Conservation (phyloP, 352 stramenopile species). For the Halophytophthora polymorphica region DNA sequence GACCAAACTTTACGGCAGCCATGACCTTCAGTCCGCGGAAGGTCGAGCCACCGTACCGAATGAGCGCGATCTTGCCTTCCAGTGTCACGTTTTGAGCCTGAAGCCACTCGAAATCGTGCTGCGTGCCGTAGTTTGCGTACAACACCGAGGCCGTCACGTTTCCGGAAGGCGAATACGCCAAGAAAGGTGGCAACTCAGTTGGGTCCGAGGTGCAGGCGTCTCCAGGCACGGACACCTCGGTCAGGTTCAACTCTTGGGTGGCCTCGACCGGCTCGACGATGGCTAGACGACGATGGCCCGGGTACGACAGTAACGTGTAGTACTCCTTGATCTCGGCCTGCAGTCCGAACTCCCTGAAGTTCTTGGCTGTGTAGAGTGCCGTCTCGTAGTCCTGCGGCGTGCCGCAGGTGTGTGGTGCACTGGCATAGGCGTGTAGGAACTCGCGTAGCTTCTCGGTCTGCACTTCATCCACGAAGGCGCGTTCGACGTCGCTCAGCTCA, state of each 20-base stretch:
- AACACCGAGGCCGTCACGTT: constrained; percentile 60
- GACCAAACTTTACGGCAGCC: constrained; percentile 66
- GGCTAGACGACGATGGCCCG: constrained; percentile 31
- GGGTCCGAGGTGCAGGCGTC: constrained; percentile 51
- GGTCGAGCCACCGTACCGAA: constrained; percentile 66
- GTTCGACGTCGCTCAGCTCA: constrained; percentile 16
- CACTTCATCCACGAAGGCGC: constrained; percentile 19
- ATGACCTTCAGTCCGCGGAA: constrained; percentile 76
- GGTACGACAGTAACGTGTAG: constrained; percentile 65
- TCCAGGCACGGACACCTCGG: constrained; percentile 47
- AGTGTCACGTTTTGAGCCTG: constrained; percentile 50
- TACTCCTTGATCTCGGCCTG: constrained; percentile 64
- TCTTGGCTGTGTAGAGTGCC: constrained; percentile 41
- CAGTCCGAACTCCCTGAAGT: constrained; percentile 55
- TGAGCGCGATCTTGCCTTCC: constrained; percentile 76
- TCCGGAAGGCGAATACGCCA: constrained; percentile 78
- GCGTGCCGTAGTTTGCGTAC: constrained; percentile 86
- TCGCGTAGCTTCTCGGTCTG: constrained; percentile 17
- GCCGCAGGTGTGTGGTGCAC: constrained; percentile 31
- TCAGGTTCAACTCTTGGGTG: constrained; percentile 45
- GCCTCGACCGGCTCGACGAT: constrained; percentile 35
- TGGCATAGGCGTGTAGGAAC: constrained; percentile 21
- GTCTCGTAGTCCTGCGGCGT: constrained; percentile 56
- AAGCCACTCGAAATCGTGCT: constrained; percentile 76
- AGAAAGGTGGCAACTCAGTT: constrained; percentile 66